Evolutionary conservation across 2,329 filamentous ascomycete species (phyloP).

Genomic region (Pseudocercospora ulei): DNA sequence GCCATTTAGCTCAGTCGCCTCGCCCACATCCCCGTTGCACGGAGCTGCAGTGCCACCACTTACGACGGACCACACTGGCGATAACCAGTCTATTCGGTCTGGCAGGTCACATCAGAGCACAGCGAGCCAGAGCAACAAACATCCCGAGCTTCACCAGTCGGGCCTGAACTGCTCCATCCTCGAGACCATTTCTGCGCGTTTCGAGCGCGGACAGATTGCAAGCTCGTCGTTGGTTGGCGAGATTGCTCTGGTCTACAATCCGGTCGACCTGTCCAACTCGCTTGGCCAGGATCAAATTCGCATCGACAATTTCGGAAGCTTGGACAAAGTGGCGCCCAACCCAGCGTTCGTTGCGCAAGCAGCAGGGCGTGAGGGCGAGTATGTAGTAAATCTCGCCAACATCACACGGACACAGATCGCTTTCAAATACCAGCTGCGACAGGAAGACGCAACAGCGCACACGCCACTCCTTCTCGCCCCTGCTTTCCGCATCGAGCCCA

Average conservation of each 20-base stretch:
- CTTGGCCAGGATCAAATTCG: conserved; percentile 56
- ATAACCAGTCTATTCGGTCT: conserved; percentile 85
- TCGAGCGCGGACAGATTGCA: conserved; percentile 62
- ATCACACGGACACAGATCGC: conserved; percentile 62
- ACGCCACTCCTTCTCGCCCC: conserved; percentile 65
- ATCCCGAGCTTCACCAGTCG: conserved; percentile 68
- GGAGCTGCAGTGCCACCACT: conserved; percentile 28
- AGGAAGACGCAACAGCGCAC: conserved; percentile 47
- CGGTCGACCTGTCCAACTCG: conserved; percentile 39
- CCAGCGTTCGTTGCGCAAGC: conserved; percentile 74
- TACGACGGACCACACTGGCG: conserved; percentile 52
- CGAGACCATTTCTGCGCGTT: conserved; percentile 78
- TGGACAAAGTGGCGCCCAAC: conserved; percentile 90
- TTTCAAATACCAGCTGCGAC: conserved; percentile 88
- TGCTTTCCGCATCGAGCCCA: conserved; percentile 71
- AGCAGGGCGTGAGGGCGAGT: conserved; percentile 63
- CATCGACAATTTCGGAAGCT: conserved; percentile 74
- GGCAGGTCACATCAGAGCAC: conserved; percentile 58
- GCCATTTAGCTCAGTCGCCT: conserved; percentile 25
- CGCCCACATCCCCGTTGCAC: conserved; percentile 30
- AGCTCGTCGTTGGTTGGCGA: conserved; percentile 73
- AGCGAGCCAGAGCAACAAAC: conserved; percentile 54
- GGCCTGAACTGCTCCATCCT: conserved; percentile 83
- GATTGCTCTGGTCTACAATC: conserved; percentile 75
- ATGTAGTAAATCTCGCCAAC: conserved; percentile 62